Conservation (phyloP, 495 filamentous ascomycete species). For the Penicillium atrosanguineum region DNA sequence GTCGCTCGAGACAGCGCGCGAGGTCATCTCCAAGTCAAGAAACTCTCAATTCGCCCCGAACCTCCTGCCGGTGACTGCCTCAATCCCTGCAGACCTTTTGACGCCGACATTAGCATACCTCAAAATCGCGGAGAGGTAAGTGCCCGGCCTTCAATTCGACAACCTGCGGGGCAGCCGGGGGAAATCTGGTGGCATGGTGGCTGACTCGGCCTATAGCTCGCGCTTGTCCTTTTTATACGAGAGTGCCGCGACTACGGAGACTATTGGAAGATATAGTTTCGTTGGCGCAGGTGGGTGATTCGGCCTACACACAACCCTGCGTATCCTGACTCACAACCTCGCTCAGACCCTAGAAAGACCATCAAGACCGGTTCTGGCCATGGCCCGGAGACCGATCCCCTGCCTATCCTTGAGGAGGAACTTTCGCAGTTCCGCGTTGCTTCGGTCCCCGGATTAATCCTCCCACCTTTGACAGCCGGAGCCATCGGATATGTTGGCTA, state of each 20-base stretch:
- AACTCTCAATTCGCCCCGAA: conserved; percentile 64
- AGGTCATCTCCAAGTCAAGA: conserved; percentile 51
- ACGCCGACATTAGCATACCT: conserved; percentile 91
- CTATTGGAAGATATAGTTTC: conserved; percentile 91
- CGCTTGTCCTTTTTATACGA: conserved; percentile 79
- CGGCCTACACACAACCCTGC: conserved; percentile 4
- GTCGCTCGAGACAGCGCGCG: conserved; percentile 42
- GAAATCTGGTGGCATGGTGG: conserved; percentile 3
- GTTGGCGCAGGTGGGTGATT: conserved; percentile 70
- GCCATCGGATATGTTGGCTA: conserved; percentile 97
- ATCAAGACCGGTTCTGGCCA: conserved; percentile 85
- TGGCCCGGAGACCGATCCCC: conserved; percentile 77
- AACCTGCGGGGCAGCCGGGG: conserved; percentile 4
- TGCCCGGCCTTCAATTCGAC: conserved; percentile 18
- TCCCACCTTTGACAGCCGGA: conserved; percentile 85
- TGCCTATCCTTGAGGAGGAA: conserved; percentile 76
- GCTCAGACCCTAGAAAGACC: conserved; percentile 74
- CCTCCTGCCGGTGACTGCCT: conserved; percentile 78
- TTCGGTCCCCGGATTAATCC: conserved; percentile 70
- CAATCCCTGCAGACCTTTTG: conserved; percentile 85
- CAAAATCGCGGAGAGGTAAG: conserved; percentile 74
- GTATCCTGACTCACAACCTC: conserved; percentile 4
- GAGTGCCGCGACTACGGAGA: conserved; percentile 86
- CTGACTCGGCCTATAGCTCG: conserved; percentile 33
- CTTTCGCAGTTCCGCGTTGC: conserved; percentile 74